phyloP scores from a whole-genome alignment of 2,329 filamentous ascomycete genomes.

The Xylaria polymorpha region DNA sequence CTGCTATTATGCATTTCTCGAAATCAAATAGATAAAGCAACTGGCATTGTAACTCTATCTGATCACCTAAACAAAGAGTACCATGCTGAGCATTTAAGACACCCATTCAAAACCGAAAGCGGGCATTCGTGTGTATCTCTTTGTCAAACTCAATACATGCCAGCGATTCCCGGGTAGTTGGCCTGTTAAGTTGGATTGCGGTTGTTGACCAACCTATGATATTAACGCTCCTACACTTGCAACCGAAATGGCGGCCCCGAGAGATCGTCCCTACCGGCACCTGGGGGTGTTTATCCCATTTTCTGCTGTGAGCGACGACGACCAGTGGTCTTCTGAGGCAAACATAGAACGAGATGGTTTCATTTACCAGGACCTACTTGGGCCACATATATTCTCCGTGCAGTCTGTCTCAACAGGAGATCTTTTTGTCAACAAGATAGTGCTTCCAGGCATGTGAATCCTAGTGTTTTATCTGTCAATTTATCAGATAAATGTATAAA shows the following conservation, averaged over 20 bases:
- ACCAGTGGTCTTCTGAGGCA: not conserved
- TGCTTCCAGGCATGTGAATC: not conserved
- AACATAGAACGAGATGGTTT: conserved; percentile 3
- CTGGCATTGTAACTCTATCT: not conserved
- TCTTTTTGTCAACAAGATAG: not conserved
- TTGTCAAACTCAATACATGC: not conserved
- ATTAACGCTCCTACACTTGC: not conserved
- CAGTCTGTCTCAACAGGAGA: conserved; percentile 1
- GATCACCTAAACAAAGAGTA: conserved; percentile 1
- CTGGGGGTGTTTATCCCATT: conserved; percentile 2
- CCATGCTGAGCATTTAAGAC: not conserved
- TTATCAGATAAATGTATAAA: not conserved
- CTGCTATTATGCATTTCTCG: not conserved
- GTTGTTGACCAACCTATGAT: not conserved
- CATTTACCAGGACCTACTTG: not conserved
- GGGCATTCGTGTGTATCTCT: not conserved
- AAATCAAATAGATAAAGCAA: not conserved
- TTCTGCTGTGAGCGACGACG: not conserved
- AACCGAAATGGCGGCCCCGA: conserved; percentile 2
- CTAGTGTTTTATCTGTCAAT: not conserved
- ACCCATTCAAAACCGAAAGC: conserved; percentile 9
- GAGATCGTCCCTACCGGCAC: conserved; percentile 1
- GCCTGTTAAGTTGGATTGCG: not conserved
- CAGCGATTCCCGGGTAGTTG: not conserved
- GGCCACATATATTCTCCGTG: not conserved